Evolutionary conservation across 805 yeast genomes (phyloP).

Genomic region (Saccharomycopsis vini): DNA sequence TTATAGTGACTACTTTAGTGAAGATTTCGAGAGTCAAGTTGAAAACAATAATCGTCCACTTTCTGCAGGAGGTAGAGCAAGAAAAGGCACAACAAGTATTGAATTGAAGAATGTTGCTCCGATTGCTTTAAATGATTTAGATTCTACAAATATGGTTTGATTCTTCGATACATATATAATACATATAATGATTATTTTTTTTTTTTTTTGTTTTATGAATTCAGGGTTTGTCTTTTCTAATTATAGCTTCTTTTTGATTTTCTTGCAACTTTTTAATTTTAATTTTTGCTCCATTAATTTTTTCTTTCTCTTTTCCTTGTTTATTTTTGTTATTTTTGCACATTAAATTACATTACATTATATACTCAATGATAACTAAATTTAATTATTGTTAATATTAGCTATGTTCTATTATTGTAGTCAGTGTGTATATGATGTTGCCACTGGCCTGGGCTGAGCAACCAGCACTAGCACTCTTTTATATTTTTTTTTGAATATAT

Average conservation of each 20-base stretch:
- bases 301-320: neutral
- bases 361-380: no score
- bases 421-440: no score
- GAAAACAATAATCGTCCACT: no score
- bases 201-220: constrained; percentile 1
- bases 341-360: no score
- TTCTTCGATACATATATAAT: neutral
- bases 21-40: constrained; percentile 9
- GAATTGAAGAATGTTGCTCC: constrained; percentile 19
- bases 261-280: neutral
- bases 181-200: neutral
- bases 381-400: no score
- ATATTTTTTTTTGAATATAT: neutral
- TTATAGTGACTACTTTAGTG: constrained; percentile 9
- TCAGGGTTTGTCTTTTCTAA: no score
- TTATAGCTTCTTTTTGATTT: no score
- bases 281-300: neutral
- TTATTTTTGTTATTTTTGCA: no score
- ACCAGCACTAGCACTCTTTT: no score
- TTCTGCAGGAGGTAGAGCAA: constrained; percentile 2
- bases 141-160: neutral
- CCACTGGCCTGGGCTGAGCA: no score
- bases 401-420: no score
- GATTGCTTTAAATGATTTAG: constrained; percentile 14
- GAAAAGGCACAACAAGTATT: constrained; percentile 15